These are phyloP conservation scores for Cochlearia excelsa DNA, from an alignment of 345 rosid genomes.

Conservation along the genomic window DNA sequence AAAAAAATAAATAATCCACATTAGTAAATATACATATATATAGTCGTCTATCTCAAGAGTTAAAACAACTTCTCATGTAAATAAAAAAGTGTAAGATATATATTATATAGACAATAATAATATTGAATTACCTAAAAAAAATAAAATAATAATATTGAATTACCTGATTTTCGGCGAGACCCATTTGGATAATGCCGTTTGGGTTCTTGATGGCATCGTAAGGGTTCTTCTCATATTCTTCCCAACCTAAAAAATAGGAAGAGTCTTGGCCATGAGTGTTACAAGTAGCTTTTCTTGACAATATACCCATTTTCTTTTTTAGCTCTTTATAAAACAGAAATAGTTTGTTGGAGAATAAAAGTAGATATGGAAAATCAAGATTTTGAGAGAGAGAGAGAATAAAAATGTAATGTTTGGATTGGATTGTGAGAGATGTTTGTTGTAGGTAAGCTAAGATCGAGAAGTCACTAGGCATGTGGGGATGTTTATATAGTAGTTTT, in stretches of 20 bases:
- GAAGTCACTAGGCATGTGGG: constrained; percentile 36
- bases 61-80: too few species aligned
- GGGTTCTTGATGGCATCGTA: constrained; percentile 61
- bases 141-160: background rate
- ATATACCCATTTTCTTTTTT: constrained; percentile 40
- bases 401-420: constrained; percentile 15
- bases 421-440: constrained; percentile 36
- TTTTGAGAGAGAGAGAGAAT: constrained; percentile 19
- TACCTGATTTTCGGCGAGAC: constrained; percentile 82
- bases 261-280: constrained; percentile 75
- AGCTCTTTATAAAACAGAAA: constrained; percentile 14
- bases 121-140: too few species aligned
- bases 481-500: constrained; percentile 36
- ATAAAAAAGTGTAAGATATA: too few species aligned
- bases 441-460: constrained; percentile 38
- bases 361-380: constrained; percentile 10
- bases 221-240: constrained; percentile 74
- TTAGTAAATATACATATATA: background rate
- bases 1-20: constrained; percentile 20
- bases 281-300: constrained; percentile 62
- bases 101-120: too few species aligned
- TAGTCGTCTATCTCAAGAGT: too few species aligned
- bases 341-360: background rate
- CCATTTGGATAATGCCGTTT: constrained; percentile 73
- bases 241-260: constrained; percentile 75